phyloP scores from a whole-genome alignment of 345 rosid genomes.

The Melaleuca quinquenervia region DNA sequence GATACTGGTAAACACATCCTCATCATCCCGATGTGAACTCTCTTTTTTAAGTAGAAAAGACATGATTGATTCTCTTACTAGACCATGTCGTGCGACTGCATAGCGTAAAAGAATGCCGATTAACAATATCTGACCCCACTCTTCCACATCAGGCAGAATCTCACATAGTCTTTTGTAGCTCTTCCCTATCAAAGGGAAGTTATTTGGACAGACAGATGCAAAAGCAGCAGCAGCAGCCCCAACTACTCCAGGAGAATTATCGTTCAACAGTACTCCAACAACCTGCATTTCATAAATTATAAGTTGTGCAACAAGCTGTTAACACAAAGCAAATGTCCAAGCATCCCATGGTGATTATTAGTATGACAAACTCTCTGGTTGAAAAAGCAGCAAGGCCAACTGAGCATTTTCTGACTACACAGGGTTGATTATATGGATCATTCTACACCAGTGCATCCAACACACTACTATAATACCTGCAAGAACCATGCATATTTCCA shows the following conservation, averaged over 20 bases:
- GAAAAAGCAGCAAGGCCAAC: neutral
- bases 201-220: constrained; percentile 76
- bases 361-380: neutral
- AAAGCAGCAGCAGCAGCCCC: constrained; percentile 97
- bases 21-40: constrained; percentile 29
- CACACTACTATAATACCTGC: neutral
- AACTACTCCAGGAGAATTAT: constrained; percentile 82
- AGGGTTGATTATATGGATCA: neutral
- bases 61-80: constrained; percentile 88
- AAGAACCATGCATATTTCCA: neutral
- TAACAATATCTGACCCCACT: constrained; percentile 92
- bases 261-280: constrained; percentile 70
- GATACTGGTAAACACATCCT: constrained; percentile 22
- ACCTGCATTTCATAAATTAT: constrained; percentile 39
- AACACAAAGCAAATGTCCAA: neutral
- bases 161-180: constrained; percentile 72
- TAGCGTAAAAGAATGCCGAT: constrained; percentile 72
- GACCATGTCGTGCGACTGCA: constrained; percentile 74
- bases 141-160: constrained; percentile 95
- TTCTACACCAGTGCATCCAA: neutral
- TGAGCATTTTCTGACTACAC: neutral
- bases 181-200: constrained; percentile 57
- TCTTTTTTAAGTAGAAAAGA: constrained; percentile 36
- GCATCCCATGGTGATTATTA: neutral
- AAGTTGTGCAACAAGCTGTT: neutral